Evolutionary conservation across 371 early-diverging fungal species (phyloP), one percentile per base, ranked within the genome.

Genomic region (Syncephalastrum monosporum): DNA sequence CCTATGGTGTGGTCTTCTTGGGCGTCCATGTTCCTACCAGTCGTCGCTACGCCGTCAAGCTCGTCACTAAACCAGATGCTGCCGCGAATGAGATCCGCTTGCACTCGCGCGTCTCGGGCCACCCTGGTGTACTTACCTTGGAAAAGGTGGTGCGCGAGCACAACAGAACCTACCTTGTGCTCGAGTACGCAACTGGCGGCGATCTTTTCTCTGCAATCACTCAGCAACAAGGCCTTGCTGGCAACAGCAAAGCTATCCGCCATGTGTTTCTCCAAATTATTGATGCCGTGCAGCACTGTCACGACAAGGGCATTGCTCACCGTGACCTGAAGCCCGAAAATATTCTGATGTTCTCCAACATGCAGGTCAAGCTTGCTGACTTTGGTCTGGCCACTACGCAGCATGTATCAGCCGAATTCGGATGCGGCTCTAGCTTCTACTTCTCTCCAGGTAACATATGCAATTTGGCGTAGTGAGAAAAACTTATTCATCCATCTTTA

Each of bases 331-430:
- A 88, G 65, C 90, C 90, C 43, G 86, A 86, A 62, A 86, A 84
- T 47, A 80, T 86, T 27, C 65, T 83, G 27, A 55, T 81, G 46
- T 59, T 71, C 50, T 55, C 61, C 29, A 69, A 71, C 21, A 72
- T 74, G 19, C 58, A 65, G 17, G 70, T 93, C 59, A 93, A 94
- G 72, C 76, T 97, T 38, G 86, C 93, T n/a, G 97, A 96, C 69
- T 97, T 96, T 81, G 97, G 97, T 7, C 81, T 97, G 45, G 83
- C 93, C 17, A 95, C 96, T 0, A 73, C 75, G 15, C 82, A 91
- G 38, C 50, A 54, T 4, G 71, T 70, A 66, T 91, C 91, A 15
- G 81, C 69, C 13, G 93, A 94, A 56, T 84, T 91, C 53, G 94
- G 95, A 16, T 91, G 93, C 62, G 97, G 97, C 1, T 87, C 89